Conservation (phyloP, 1,139 yeast genomes). For the Kodamaea ohmeri region DNA sequence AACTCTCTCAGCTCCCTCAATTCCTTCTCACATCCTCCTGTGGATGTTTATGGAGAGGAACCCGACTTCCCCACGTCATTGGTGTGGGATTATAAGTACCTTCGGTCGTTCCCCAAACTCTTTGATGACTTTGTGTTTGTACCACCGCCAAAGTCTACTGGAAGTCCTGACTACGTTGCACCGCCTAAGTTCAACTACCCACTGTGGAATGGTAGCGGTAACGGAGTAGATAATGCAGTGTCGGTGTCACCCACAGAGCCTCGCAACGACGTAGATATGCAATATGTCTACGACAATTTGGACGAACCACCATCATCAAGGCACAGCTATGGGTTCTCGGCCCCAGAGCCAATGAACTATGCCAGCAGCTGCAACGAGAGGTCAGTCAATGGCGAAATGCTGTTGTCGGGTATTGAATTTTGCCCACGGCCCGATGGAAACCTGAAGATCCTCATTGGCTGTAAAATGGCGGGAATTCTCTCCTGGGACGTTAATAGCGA, state of each 20-base stretch:
- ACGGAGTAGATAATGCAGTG: constrained; percentile 4
- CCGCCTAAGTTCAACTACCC: constrained; percentile 27
- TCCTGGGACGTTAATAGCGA: constrained; percentile 42
- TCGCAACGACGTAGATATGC: constrained; percentile 12
- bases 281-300: constrained; percentile 17
- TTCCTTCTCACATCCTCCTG: constrained; percentile 7
- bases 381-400: constrained; percentile 49
- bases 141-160: constrained; percentile 21
- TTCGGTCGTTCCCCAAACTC: constrained; percentile 37
- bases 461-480: constrained; percentile 45
- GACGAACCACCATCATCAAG: constrained; percentile 13
- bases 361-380: constrained; percentile 4
- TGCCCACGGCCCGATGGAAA: constrained; percentile 16
- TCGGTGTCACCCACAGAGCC: constrained; percentile 5
- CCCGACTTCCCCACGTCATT: constrained; percentile 37
- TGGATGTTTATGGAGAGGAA: constrained; percentile 17
- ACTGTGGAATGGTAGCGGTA: constrained; percentile 19
- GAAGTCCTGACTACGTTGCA: constrained; percentile 10
- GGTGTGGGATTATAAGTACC: constrained; percentile 45
- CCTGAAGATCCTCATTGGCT: constrained; percentile 38
- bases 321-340: constrained; percentile 1
- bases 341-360: neutral
- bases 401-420: constrained; percentile 44
- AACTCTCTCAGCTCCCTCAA: too few species aligned
- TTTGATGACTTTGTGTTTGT: constrained; percentile 38